Evolutionary conservation across 176 grass and related monocot species (phyloP).

Genomic region (Poa pratensis): DNA sequence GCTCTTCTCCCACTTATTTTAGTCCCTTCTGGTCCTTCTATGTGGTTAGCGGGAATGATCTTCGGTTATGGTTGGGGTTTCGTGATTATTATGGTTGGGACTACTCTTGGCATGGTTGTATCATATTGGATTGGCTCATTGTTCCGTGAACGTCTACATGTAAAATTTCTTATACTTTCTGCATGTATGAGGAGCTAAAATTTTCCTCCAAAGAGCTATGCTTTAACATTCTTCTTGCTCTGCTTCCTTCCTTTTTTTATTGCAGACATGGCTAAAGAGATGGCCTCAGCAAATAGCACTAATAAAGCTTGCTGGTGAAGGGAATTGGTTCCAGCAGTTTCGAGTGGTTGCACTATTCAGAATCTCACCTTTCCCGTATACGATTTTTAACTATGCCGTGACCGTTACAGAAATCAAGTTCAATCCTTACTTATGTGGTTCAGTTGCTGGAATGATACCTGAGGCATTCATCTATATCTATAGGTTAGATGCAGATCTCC

Average conservation of each 20-base stretch:
- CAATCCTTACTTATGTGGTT: slow-evolving; percentile 83
- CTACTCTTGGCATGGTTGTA: slow-evolving; percentile 86
- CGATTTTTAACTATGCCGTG: slow-evolving; percentile 94
- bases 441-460: slow-evolving; percentile 94
- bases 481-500: slow-evolving; percentile 57
- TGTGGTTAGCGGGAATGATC: slow-evolving; percentile 99
- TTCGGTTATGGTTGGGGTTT: slow-evolving; percentile 98
- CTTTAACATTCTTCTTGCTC: background rate
- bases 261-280: slow-evolving; percentile 85
- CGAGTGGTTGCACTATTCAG: slow-evolving; percentile 87
- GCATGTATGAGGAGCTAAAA: background rate
- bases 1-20: slow-evolving; percentile 85
- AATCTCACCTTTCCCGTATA: slow-evolving; percentile 94
- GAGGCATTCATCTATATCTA: slow-evolving; percentile 97
- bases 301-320: slow-evolving; percentile 88
- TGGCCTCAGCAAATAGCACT: slow-evolving; percentile 90
- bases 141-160: slow-evolving; percentile 83
- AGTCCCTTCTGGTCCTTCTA: slow-evolving; percentile 92
- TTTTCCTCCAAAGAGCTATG: background rate
- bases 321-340: slow-evolving; percentile 92
- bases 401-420: slow-evolving; percentile 87
- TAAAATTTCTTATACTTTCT: slow-evolving; percentile 46
- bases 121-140: slow-evolving; percentile 87
- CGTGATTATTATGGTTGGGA: slow-evolving; percentile 97
- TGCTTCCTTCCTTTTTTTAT: background rate